Percentiles rank a stretch among this genome's conserved stretches.
These are phyloP conservation scores for Smittium culicis DNA, from an alignment of 371 early-diverging fungal genomes.

Conservation along the genomic window DNA sequence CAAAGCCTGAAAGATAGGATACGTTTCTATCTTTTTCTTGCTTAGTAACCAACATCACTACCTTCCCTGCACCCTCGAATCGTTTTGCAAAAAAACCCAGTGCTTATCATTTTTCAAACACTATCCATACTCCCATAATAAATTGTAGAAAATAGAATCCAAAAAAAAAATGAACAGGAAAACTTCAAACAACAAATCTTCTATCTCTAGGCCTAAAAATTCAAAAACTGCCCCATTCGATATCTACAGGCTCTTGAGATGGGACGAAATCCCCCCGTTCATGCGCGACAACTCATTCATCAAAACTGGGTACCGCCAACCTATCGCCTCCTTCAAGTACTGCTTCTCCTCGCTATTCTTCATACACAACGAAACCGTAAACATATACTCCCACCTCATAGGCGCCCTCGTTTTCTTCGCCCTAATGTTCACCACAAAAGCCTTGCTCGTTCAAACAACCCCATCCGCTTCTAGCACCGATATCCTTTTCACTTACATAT, in stretches of 20 bases:
- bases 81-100: too few relatives aligned
- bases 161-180: too few relatives aligned
- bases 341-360: slow-evolving; percentile 43
- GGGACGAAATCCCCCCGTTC: slow-evolving; percentile 49
- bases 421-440: slow-evolving; percentile 39
- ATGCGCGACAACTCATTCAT: slow-evolving; percentile 64
- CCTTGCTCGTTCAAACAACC: slow-evolving; percentile 43
- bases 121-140: too few relatives aligned
- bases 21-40: too few relatives aligned
- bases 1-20: too few relatives aligned
- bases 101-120: too few relatives aligned
- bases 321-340: slow-evolving; percentile 49
- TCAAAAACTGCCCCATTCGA: too few relatives aligned
- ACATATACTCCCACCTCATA: slow-evolving; percentile 70
- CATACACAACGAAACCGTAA: slow-evolving; percentile 75
- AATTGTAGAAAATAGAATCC: too few relatives aligned
- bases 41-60: too few relatives aligned
- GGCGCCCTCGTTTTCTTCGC: slow-evolving; percentile 50
- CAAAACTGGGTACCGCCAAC: slow-evolving; percentile 60
- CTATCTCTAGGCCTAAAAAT: too few relatives aligned
- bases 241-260: not conserved
- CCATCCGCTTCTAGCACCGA: slow-evolving; percentile 41
- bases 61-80: too few relatives aligned
- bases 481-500: slow-evolving; percentile 46
- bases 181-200: too few relatives aligned